Evolutionary conservation across 345 rosid species (phyloP).

Genomic region (Moricandia arvensis): DNA sequence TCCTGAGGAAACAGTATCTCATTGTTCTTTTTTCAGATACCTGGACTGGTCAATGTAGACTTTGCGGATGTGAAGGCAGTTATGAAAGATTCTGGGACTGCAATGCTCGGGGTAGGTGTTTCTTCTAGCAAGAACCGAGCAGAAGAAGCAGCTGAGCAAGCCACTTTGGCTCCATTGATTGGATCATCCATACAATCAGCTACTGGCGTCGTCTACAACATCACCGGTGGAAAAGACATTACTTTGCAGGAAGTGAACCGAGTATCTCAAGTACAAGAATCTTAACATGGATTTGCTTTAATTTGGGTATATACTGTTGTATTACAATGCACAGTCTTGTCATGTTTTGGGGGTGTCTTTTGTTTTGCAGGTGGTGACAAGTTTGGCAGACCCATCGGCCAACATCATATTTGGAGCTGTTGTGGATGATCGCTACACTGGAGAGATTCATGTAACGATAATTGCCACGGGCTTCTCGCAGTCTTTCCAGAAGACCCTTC

Average conservation of each 20-base stretch:
- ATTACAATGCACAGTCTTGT: constrained; percentile 8
- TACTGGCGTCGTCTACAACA: constrained; percentile 93
- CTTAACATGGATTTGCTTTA: neutral
- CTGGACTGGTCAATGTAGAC: constrained; percentile 96
- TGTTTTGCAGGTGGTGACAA: constrained; percentile 76
- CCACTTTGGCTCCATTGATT: constrained; percentile 89
- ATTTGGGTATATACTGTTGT: neutral
- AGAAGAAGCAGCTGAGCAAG: constrained; percentile 99
- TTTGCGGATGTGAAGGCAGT: constrained; percentile 98
- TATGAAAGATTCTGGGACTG: constrained; percentile 95
- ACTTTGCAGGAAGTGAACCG: constrained; percentile 94
- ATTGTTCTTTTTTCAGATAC: constrained; percentile 57
- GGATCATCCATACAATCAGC: constrained; percentile 99
- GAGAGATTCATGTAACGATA: constrained; percentile 94
- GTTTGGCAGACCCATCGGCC: constrained; percentile 97
- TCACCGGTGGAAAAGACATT: constrained; percentile 96
- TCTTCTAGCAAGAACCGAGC: constrained; percentile 98
- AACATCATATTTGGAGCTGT: constrained; percentile 99
- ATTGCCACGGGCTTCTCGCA: constrained; percentile 97
- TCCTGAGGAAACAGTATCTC: constrained; percentile 3
- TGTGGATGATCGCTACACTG: constrained; percentile 89
- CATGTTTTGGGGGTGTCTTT: neutral
- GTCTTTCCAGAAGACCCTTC: constrained; percentile 82
- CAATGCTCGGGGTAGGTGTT: constrained; percentile 99
- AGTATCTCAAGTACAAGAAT: constrained; percentile 74